Base-by-base conservation (phyloP, 495 filamentous ascomycete genomes). In the Neurospora discreta region DNA sequence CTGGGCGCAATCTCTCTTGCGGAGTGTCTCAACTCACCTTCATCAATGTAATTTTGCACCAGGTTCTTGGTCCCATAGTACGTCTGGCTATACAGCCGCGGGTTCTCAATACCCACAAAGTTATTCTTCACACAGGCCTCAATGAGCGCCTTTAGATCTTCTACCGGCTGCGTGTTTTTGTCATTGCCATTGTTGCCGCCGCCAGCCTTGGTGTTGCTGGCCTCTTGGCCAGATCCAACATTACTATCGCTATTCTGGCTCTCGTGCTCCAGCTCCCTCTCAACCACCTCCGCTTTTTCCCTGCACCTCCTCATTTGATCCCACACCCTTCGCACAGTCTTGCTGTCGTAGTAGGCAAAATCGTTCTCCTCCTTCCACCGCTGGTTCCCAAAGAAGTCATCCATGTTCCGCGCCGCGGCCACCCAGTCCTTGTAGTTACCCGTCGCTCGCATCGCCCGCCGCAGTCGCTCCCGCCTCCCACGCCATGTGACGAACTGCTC, bases 81-180 rank as follows among this genome's bases (percentile, higher is more conserved):
- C 2, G 94, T 94, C 82, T 98, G 93, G 75, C 91, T 95, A 79
- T 99, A 99, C 15, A 99, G 84, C 44, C 93, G 85, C 26, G 95
- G 90, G 74, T 97, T 98, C 81, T 99, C 95, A n/a, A 95, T 89
- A 0, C 95, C 95, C 11, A 90, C 92, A 81, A 97, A 98, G 77
- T 98, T 98, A 79, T 92, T 96, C 87, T 97, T 99, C 72, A 98
- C 91, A 76, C 94, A 97, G 18, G 91, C 91, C 82, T 98, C 94
- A 39, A 95, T 82, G 68, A 98, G 80, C 9, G 83, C 84, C 65
- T 89, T 89, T 67, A 99, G 83, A 41, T 93, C 92, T 71, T 94
- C 91, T 7, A 91, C 81, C 13, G 52, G 52, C 26, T 65, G 52
- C 0, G 88, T 84, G 68, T 85, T 81, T n/a, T 68, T 85, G 77